Base-by-base conservation (phyloP, 2,329 filamentous ascomycete species). In the Emergomyces pasteurianus region DNA sequence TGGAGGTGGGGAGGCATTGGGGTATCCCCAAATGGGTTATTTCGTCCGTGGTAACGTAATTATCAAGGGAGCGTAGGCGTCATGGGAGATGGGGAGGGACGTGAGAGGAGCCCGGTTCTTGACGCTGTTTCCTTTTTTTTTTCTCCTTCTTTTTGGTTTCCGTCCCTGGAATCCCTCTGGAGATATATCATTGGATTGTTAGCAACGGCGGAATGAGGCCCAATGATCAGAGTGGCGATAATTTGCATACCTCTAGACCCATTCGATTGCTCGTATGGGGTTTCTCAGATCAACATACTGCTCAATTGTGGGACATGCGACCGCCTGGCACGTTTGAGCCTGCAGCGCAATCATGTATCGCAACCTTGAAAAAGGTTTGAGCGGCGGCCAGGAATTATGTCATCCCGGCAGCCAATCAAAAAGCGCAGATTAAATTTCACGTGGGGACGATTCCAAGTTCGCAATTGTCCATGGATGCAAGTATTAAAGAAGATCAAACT, bases 1-100 rank as follows among this genome's bases (percentile, higher is more conserved):
- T 99, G 94, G 49, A 99, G 86, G 76, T 92, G 79, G 47, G 85
- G 89, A 69, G 90, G 86, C 89, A 94, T 94, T 72, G 53, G 58
- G 61, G 60, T 58, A 59, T 52, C 31, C 14, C 16, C 28, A 21
- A 50, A 52, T 52, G 28, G 28, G 49, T n/a, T 34, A 52, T 9
- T 52, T 23, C 54, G 36, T 46, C 54, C 38, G 43, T 26, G 36
- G 3, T 43, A 23, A 21, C 5, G 34, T 38, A 23, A 16, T 38
- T 23, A 3, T 21, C 1, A n/a, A 52, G 36, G n/a, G 34, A 38
- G 34, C 9, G 18, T 36, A 43, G 46, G 28, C 38, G 54, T 46
- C 54, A 57, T 57, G 38, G 23, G 54, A 43, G 38, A 40, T 36
- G 21, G 52, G 2, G 3, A 10, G 16, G 34, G 49, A 52, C 49